These are phyloP conservation scores for Epichloe coenophiala DNA, from an alignment of 2,329 filamentous ascomycete species.

Conservation along the genomic window DNA sequence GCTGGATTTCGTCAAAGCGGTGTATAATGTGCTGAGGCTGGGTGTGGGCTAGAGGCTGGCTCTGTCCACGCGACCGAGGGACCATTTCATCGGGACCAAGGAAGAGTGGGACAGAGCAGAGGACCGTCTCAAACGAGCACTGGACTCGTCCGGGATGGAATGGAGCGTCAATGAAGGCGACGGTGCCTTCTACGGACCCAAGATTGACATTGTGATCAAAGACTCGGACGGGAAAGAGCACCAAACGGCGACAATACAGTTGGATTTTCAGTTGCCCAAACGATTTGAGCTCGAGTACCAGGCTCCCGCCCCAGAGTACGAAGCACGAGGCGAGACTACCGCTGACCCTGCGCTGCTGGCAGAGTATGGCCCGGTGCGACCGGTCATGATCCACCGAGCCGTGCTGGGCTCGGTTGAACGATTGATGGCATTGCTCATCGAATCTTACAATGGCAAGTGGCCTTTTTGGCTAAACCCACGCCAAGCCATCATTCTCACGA, in stretches of 20 bases:
- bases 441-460: constrained; percentile 68
- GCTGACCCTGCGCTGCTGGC: constrained; percentile 32
- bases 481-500: constrained; percentile 60
- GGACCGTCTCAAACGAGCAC: constrained; percentile 23
- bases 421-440: constrained; percentile 73
- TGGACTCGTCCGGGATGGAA: constrained; percentile 53
- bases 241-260: constrained; percentile 77
- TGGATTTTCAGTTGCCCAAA: constrained; percentile 80
- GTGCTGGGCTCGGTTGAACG: constrained; percentile 76
- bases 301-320: constrained; percentile 50
- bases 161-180: constrained; percentile 72
- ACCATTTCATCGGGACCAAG: constrained; percentile 62
- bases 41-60: constrained; percentile 58
- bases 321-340: constrained; percentile 38
- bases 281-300: constrained; percentile 67
- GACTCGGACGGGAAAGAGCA: constrained; percentile 77
- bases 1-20: constrained; percentile 58
- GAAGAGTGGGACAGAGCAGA: constrained; percentile 46
- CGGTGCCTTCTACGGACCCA: constrained; percentile 82
- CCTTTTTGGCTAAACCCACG: constrained; percentile 76
- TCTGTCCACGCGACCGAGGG: constrained; percentile 63
- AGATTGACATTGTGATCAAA: constrained; percentile 74
- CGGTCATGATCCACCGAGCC: constrained; percentile 75
- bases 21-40: constrained; percentile 57
- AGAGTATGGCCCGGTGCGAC: constrained; percentile 45